Percentiles rank a stretch among this genome's conserved stretches.
Evolutionary conservation across 2,329 filamentous ascomycete species (phyloP).

Genomic region (Pyricularia pennisetigena): DNA sequence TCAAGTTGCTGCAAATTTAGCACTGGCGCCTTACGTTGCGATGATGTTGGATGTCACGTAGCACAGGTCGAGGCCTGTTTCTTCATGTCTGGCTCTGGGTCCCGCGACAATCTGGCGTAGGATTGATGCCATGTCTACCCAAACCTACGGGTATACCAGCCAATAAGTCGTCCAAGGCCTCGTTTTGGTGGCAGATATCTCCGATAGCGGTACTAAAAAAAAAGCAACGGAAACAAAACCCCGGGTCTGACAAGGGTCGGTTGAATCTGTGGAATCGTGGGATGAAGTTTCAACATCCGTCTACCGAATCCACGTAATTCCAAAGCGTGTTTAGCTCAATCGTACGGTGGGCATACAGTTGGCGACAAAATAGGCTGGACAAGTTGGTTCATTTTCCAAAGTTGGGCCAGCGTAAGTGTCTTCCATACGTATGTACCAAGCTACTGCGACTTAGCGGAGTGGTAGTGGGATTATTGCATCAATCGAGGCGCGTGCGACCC

Average conservation of each 20-base stretch:
- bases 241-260: not conserved
- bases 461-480: not conserved
- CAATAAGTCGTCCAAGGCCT: not conserved
- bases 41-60: slow-evolving; percentile 82
- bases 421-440: not conserved
- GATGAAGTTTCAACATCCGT: not conserved
- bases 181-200: not conserved
- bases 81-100: slow-evolving; percentile 72
- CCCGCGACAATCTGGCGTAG: slow-evolving; percentile 87
- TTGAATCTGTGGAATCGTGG: not conserved
- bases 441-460: not conserved
- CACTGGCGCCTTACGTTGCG: slow-evolving; percentile 33
- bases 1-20: not conserved
- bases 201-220: not conserved
- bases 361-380: not conserved
- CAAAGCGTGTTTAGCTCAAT: not conserved
- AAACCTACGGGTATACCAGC: not conserved
- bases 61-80: slow-evolving; percentile 86
- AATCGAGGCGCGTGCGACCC: not conserved
- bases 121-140: slow-evolving; percentile 54
- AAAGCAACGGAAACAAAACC: not conserved
- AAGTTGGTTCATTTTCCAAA: not conserved
- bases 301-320: not conserved
- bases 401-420: not conserved
- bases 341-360: not conserved